These are phyloP conservation scores for Syzygium grande DNA, from an alignment of 345 rosid genomes.

Conservation along the genomic window DNA sequence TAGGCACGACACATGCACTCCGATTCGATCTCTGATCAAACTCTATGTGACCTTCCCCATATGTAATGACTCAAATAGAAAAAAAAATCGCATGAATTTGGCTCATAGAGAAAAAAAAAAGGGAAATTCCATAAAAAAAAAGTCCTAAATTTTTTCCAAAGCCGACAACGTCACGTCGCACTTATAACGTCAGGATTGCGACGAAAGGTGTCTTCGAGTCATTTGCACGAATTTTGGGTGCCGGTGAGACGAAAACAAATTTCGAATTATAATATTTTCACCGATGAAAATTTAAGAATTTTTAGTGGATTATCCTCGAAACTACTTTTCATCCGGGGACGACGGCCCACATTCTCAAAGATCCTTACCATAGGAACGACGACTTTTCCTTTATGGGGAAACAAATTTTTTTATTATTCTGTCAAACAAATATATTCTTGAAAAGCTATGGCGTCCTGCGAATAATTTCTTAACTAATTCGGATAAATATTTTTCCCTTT, in stretches of 20 bases:
- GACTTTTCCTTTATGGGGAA: neutral
- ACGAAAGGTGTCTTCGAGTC: neutral
- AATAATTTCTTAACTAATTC: neutral
- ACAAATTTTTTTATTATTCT: neutral
- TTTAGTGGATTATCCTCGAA: neutral
- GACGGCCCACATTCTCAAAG: neutral
- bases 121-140: neutral
- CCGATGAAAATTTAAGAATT: neutral
- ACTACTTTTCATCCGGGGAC: neutral
- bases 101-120: neutral
- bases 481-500: too few relatives aligned
- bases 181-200: neutral
- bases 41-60: neutral
- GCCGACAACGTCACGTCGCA: neutral
- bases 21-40: neutral
- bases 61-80: neutral
- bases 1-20: neutral
- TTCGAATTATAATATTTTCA: neutral
- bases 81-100: neutral
- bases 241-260: neutral
- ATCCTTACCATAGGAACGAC: neutral
- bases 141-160: rapidly evolving
- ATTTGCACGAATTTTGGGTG: neutral
- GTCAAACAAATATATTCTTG: neutral
- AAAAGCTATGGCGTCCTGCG: too few relatives aligned